Percentiles rank a stretch among this genome's conserved stretches.
Evolutionary conservation across 495 filamentous ascomycete genomes (phyloP).

Genomic region (Venustampulla echinocandica): DNA sequence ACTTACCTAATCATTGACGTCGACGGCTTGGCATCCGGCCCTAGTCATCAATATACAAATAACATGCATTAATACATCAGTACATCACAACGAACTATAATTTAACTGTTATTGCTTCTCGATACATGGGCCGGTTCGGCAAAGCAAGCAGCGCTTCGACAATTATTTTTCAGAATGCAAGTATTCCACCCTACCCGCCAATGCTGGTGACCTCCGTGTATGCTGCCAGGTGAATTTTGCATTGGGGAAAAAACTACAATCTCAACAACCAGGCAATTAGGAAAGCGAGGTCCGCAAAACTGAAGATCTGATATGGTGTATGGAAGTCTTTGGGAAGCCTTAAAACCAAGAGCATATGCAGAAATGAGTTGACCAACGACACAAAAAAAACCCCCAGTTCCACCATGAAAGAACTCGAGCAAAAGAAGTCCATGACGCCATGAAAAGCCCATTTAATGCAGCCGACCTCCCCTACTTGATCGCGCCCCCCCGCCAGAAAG

Average conservation of each 20-base stretch:
- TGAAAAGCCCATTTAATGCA: constrained; percentile 15
- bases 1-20: too few relatives aligned
- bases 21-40: neutral
- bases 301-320: neutral
- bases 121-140: neutral
- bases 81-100: neutral
- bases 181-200: constrained; percentile 1
- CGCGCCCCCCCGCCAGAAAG: constrained; percentile 7
- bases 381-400: constrained; percentile 9
- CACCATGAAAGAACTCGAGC: constrained; percentile 6
- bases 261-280: neutral
- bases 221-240: constrained; percentile 19
- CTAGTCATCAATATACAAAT: neutral
- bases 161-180: neutral
- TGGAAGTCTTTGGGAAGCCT: neutral
- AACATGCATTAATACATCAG: neutral
- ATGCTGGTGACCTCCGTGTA: constrained; percentile 15
- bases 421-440: constrained; percentile 18
- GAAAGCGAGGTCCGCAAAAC: neutral
- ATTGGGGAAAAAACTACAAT: neutral
- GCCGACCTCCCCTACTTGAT: constrained; percentile 10
- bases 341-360: neutral
- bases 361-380: neutral
- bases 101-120: neutral
- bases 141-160: neutral